Percentiles rank a stretch among this genome's conserved stretches.
These are phyloP conservation scores for Colletotrichum scovillei DNA, from an alignment of 2,329 filamentous ascomycete species.

Conservation along the genomic window DNA sequence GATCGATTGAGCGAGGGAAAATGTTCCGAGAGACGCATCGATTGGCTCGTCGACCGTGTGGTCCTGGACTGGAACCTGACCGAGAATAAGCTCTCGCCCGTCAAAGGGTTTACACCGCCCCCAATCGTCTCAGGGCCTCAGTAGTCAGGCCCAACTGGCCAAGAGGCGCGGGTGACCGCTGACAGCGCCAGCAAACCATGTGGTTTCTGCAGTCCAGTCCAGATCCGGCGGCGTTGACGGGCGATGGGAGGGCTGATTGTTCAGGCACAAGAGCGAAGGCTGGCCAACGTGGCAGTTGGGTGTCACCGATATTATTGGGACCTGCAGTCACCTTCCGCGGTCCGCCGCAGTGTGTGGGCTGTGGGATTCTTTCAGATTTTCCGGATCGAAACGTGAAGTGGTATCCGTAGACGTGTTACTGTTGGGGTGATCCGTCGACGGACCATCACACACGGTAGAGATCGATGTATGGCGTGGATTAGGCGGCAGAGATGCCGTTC, in stretches of 20 bases:
- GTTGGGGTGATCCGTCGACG: neutral
- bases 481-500: neutral
- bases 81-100: conserved; percentile 20
- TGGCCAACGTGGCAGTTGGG: conserved; percentile 32
- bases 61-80: conserved; percentile 25
- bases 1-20: conserved; percentile 33
- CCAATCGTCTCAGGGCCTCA: conserved; percentile 23
- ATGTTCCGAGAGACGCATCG: conserved; percentile 16
- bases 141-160: conserved; percentile 1
- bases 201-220: conserved; percentile 1
- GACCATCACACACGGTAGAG: neutral
- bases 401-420: neutral
- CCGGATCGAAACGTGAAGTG: conserved; percentile 9
- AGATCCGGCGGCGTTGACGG: conserved; percentile 13
- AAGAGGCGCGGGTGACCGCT: conserved; percentile 1
- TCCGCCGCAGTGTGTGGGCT: neutral
- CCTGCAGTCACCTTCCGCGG: conserved; percentile 14
- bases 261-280: conserved; percentile 18
- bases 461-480: neutral
- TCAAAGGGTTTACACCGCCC: conserved; percentile 17
- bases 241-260: conserved; percentile 8
- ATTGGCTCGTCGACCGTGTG: conserved; percentile 12
- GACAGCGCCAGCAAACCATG: conserved; percentile 7
- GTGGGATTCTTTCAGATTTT: neutral
- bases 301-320: conserved; percentile 19